Conservation (phyloP, 768 basidiomycete species). For the Tremella fuciformis region DNA sequence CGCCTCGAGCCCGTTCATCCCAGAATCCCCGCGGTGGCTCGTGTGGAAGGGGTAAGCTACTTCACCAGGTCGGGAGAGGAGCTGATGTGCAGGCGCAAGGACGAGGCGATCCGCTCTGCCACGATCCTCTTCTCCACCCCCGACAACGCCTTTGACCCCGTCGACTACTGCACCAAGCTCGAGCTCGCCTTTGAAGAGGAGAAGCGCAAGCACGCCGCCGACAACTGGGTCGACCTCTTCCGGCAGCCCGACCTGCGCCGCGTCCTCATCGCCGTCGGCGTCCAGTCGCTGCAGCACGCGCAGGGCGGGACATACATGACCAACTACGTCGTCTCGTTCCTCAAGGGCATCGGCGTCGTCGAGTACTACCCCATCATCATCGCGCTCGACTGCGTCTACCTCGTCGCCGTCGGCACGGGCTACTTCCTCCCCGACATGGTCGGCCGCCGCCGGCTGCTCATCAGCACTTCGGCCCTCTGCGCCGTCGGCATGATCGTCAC, state of each 20-base stretch:
- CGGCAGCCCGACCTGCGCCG: constrained; percentile 20
- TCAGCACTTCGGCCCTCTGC: constrained; percentile 27
- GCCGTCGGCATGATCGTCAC: constrained; percentile 21
- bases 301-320: constrained; percentile 25
- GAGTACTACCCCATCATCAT: constrained; percentile 28
- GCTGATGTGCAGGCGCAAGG: constrained; percentile 8
- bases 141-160: constrained; percentile 15
- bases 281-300: constrained; percentile 27
- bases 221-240: constrained; percentile 15
- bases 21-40: constrained; percentile 28
- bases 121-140: constrained; percentile 16
- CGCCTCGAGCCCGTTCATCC: constrained; percentile 10
- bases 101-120: constrained; percentile 20
- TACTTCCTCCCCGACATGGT: constrained; percentile 26
- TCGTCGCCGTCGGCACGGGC: constrained; percentile 19
- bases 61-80: not conserved
- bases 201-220: not conserved
- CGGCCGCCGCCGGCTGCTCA: constrained; percentile 26
- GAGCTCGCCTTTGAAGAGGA: constrained; percentile 26
- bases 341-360: constrained; percentile 17
- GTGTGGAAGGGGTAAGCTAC: constrained; percentile 17
- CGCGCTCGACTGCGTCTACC: constrained; percentile 22
- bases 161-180: constrained; percentile 29
- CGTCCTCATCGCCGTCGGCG: constrained; percentile 22
- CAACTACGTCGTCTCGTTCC: constrained; percentile 21